Base-by-base conservation (phyloP, 495 filamentous ascomycete species). In the Clavariopsis aquatica region DNA sequence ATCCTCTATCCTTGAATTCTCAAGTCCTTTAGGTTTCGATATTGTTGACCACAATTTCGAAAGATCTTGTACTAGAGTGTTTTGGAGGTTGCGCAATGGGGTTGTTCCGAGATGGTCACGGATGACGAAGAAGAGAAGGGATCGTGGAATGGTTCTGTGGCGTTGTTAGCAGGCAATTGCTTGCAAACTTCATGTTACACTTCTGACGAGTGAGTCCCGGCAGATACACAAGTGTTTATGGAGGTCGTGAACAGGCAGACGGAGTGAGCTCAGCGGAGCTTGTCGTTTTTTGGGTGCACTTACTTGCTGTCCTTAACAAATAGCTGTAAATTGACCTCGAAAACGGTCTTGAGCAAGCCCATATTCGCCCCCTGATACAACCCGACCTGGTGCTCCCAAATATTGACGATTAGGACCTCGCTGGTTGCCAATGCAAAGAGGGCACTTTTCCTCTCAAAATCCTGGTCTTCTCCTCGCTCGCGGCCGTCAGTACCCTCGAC, bases 321-420 rank as follows among this genome's bases (percentile, higher is more conserved):
- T 23, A 98, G 78, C 76, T 97, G 94, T 71, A 98, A 73, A 74
- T 98, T 98, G 71, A 98, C 94, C 78, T 98, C 94, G 71, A 98
- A 98, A 6, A 98, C 94, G 12, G 95, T 98, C 80, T 98, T 98
- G 62, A 98, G 76, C 64, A 98, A 74, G 1, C 94, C 94, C 94
- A 98, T 98, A 76, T 98, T 98, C 62, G 94, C 94, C 55, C 94
- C 94, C 77, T 98, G 94, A 72, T 98, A 98, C 72, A 98, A 76
- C 22, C 94, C 94, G 52, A 98, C 94, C 76, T 98, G 94, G 76
- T 96, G 93, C 78, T 98, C 94, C 94, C 94, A 98, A 64, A 98
- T 93, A 71, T 98, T 98, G 73, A 98, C 90, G 73, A 98, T 95
- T 62, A 98, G 81, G 53, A 98, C 94, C 80, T 98, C 94, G 77